These are phyloP conservation scores for Amanita subjunquillea DNA, from an alignment of 768 basidiomycete genomes.

Conservation along the genomic window DNA sequence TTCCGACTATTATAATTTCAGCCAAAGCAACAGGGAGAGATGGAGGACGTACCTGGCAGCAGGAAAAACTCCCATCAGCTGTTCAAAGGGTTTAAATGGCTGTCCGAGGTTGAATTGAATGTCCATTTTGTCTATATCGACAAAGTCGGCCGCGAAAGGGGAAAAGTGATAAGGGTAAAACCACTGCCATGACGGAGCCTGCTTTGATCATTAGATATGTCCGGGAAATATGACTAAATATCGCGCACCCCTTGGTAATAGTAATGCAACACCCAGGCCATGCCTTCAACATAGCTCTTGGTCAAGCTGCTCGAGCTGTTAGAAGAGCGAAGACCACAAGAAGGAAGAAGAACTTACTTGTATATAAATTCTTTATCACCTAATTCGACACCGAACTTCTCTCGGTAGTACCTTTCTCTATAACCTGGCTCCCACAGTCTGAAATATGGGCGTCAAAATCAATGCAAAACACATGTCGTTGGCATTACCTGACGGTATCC, in stretches of 20 bases:
- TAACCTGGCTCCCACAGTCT: constrained; percentile 97
- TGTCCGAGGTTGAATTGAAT: constrained; percentile 71
- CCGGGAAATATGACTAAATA: not conserved
- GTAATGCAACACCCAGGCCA: constrained; percentile 93
- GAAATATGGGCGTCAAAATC: not conserved
- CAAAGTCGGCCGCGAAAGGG: constrained; percentile 94
- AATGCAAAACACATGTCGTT: constrained; percentile 2
- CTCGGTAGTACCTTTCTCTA: constrained; percentile 86
- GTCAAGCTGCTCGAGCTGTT: constrained; percentile 44
- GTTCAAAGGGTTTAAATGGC: constrained; percentile 96
- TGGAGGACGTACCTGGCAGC: constrained; percentile 61
- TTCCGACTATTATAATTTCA: constrained; percentile 43
- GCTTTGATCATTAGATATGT: constrained; percentile 7
- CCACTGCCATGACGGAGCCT: constrained; percentile 98
- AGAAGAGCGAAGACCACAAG: not conserved
- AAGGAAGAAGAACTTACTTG: constrained; percentile 35
- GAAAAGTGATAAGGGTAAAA: constrained; percentile 98
- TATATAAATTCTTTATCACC: constrained; percentile 66
- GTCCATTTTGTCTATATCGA: constrained; percentile 65
- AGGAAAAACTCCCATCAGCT: constrained; percentile 97
- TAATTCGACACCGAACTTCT: constrained; percentile 78
- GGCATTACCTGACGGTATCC: constrained; percentile 76
- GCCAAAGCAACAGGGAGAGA: not conserved
- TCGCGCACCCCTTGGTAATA: constrained; percentile 92
- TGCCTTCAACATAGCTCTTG: constrained; percentile 81